A percentile compares a stretch with the other conserved stretches of the same genome.
Evolutionary conservation across 805 yeast genomes (phyloP).

Genomic region (Candida insectorum): DNA sequence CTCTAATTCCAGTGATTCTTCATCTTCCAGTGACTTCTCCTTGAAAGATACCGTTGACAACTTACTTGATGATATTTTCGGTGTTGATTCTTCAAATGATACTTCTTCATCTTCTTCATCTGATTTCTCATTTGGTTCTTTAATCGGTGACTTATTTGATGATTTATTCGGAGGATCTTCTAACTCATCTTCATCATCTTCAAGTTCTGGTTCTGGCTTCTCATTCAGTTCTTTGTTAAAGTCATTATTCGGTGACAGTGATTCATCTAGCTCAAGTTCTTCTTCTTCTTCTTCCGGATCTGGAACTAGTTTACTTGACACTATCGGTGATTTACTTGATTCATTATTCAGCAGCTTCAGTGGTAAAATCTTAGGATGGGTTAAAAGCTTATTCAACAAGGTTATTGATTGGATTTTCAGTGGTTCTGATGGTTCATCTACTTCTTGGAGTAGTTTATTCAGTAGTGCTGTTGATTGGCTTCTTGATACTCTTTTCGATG

Average conservation of each 20-base stretch:
- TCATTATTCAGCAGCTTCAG: slow-evolving; percentile 2
- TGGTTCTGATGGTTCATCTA: slow-evolving; percentile 3
- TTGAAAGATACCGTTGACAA: slow-evolving; percentile 12
- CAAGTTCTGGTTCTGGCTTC: slow-evolving; percentile 5
- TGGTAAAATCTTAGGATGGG: slow-evolving; percentile 1
- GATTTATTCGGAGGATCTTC: slow-evolving; percentile 8
- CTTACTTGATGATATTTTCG: slow-evolving; percentile 14
- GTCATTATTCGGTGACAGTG: slow-evolving; percentile 5
- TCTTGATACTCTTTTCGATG: slow-evolving; percentile 19
- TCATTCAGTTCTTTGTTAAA: slow-evolving; percentile 3
- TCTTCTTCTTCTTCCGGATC: slow-evolving; percentile 1
- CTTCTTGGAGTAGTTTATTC: slow-evolving; percentile 9
- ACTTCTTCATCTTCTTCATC: slow-evolving; percentile 5
- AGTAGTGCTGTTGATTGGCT: slow-evolving; percentile 14
- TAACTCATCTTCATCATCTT: slow-evolving; percentile 2
- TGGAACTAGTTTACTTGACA: background rate
- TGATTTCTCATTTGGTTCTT: slow-evolving; percentile 11
- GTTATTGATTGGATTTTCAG: slow-evolving; percentile 11
- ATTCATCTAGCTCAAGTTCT: slow-evolving; percentile 4
- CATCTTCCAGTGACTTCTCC: slow-evolving; percentile 11
- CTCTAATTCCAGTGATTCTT: slow-evolving; percentile 1
- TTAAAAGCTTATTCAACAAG: slow-evolving; percentile 7
- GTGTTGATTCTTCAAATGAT: slow-evolving; percentile 8
- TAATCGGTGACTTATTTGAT: slow-evolving; percentile 11
- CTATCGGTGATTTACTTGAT: background rate